Evolutionary conservation across 805 yeast genomes (phyloP).

Genomic region (Citeromyces matritensis): DNA sequence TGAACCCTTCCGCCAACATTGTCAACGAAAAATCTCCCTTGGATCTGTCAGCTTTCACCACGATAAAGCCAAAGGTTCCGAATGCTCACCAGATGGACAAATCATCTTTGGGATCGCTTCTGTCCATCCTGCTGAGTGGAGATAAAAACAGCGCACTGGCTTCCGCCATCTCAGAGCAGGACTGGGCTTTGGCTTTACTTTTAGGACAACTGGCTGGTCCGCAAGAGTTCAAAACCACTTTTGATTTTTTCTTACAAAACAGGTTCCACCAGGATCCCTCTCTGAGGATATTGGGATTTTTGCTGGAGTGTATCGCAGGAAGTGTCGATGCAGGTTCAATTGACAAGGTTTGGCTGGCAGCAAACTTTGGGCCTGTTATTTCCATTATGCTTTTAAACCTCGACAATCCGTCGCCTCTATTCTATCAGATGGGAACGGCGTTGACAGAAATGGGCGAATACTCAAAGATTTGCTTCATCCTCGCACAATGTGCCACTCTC

Average conservation of each 20-base stretch:
- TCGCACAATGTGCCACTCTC: constrained; percentile 15
- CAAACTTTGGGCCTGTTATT: constrained; percentile 12
- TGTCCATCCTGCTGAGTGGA: constrained; percentile 38
- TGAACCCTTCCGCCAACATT: constrained; percentile 26
- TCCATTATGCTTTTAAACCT: constrained; percentile 14
- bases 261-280: constrained; percentile 8
- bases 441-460: constrained; percentile 23
- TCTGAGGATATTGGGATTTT: constrained; percentile 12
- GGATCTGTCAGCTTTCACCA: constrained; percentile 8
- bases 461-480: constrained; percentile 18
- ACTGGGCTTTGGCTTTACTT: constrained; percentile 68
- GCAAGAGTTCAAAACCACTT: constrained; percentile 26
- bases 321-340: constrained; percentile 1
- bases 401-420: constrained; percentile 7
- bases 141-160: constrained; percentile 51
- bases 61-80: constrained; percentile 5
- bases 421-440: constrained; percentile 17
- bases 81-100: constrained; percentile 12
- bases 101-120: constrained; percentile 12
- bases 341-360: constrained; percentile 12
- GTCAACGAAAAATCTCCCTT: constrained; percentile 2
- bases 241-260: constrained; percentile 17
- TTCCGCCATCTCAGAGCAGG: constrained; percentile 42
- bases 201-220: constrained; percentile 54
- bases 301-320: constrained; percentile 10